Evolutionary conservation across 2,329 filamentous ascomycete species (phyloP), one percentile per base, ranked within the genome.

Genomic region (Lithohypha guttulata): DNA sequence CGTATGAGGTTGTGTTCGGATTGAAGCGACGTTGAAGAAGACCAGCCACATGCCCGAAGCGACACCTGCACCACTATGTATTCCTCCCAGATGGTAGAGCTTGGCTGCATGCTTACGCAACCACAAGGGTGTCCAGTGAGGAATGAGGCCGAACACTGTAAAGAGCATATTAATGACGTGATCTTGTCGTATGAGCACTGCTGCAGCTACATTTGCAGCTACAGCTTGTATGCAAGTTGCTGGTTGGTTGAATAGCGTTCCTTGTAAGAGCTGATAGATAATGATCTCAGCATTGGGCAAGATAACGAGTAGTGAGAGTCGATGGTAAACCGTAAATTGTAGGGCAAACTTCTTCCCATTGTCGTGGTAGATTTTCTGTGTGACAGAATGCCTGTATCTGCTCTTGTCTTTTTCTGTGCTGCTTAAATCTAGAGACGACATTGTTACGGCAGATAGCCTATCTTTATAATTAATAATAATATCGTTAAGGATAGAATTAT

Each of bases 81-180:
- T 54, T 14, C 69, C 69, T 14, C 69, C 69, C 41, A 68, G 63
- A 41, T 70, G 66, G 48, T 69, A 71, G 6, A 69, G 56, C 38
- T 69, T 69, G 4, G 65, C 65, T 9, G 59, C 58, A 23, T 62
- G 53, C 8, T 60, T 55, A 19, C 68, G 63, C 33, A 66, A 46
- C 28, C 58, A 48, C 23, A 69, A 53, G 1, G 68, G 68, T 14
- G 59, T 57, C 14, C 56, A 61, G 34, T 56, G 54, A 7, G 65
- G 64, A 20, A 64, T 56, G 6, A 56, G 59, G 42, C 58, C 58
- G 35, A 65, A 62, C 8, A 63, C 43, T 29, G 53, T 45, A 49
- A 68, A 70, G 32, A 71, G 58, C 15, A 55, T 49, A 51, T 71
- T 71, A 51, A 71, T 62, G 8, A 70, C 56, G 34, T 69, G 54